Base-by-base conservation (phyloP, 352 stramenopile genomes). In the Globisporangium alternatum region DNA sequence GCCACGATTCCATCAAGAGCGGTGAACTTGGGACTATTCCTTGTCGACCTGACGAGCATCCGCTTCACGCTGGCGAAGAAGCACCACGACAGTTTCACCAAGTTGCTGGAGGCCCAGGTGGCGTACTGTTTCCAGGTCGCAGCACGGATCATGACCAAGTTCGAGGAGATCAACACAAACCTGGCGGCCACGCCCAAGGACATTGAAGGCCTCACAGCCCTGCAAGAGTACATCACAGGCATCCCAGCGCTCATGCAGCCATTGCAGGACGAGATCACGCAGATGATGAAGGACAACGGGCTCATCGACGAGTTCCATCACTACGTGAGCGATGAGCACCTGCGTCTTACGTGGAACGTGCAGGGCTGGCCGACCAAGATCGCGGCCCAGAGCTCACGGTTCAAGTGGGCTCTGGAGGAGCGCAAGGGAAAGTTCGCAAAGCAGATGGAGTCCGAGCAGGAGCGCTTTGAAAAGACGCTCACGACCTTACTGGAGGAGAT, bases 391-490 rank as follows among this genome's bases (percentile, higher is more conserved):
- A 92, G 87, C 54, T 67, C 81, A 5, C 75, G 83, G 1, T 91
- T 93, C 60, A 91, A 95, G 39, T 81, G 70, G 28, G 78, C 77
- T 3, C 75, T 96, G 5, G 83, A 95, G 6, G 79, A 96, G 45
- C 86, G 83, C 12, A 97, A 97, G 61, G 68, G 74, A 7, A 89
- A 89, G 59, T 98, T 97, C 63, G 78, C 91, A 6, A 93, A 96
- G 57, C 87, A 97, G 57, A 98, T 98, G 93, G 86, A 97, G 55
- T 90, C 91, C 0, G 95, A 98, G 66, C 95, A 98, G 66, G 85
- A 96, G 48, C 81, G 89, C 0, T 98, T 98, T 65, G 84, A 96
- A 10, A 93, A 97, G 60, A 90, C 83, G 8, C 69, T 98, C 5
- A 65, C 71, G 9, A 69, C 80, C 21, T 53, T 98, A 9, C 70